These are phyloP conservation scores for Solanum rostratum DNA, from an alignment of 257 asterid species.

Conservation along the genomic window DNA sequence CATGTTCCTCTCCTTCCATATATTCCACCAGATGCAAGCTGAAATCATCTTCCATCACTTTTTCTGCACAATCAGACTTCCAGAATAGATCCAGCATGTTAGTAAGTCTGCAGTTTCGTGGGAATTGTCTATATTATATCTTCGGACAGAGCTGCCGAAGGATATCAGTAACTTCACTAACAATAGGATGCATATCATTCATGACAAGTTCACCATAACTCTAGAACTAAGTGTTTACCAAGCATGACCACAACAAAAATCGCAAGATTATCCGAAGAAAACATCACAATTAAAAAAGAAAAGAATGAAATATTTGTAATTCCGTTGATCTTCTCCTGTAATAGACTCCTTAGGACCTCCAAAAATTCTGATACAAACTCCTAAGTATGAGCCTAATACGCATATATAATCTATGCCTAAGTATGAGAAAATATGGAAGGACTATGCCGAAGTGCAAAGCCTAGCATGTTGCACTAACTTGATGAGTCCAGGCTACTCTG, in stretches of 20 bases:
- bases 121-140: neutral
- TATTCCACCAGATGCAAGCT: neutral
- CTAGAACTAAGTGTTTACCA: neutral
- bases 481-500: neutral
- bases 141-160: neutral
- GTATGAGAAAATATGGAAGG: neutral
- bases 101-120: neutral
- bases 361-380: neutral
- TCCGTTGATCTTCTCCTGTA: neutral
- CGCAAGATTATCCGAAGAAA: neutral
- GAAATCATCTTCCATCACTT: neutral
- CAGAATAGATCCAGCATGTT: neutral
- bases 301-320: neutral
- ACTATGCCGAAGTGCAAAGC: neutral
- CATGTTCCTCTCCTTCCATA: neutral
- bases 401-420: neutral
- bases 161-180: neutral
- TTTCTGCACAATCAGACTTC: neutral
- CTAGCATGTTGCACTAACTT: neutral
- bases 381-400: neutral
- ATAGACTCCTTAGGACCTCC: neutral
- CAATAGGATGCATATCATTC: neutral
- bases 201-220: neutral
- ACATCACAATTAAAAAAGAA: neutral
- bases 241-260: neutral